Conservation (phyloP, 2,329 filamentous ascomycete genomes). For the Diaporthe helianthi region DNA sequence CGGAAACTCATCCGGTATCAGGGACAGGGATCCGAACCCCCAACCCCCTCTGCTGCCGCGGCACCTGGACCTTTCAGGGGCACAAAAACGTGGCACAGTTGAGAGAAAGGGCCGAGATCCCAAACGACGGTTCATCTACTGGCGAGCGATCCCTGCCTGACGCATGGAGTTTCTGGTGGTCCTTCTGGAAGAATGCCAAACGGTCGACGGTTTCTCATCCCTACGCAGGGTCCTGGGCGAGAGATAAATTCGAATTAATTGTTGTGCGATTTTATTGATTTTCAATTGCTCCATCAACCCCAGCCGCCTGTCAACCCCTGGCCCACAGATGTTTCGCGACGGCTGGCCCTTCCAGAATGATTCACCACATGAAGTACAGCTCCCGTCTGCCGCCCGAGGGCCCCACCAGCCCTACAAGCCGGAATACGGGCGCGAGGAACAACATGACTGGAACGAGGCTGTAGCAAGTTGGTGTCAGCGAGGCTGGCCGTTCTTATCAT, state of each 20-base stretch:
- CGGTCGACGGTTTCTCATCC: slow-evolving; percentile 14
- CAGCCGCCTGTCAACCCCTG: neutral
- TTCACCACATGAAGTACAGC: neutral
- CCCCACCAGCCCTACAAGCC: neutral
- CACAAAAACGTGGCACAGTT: slow-evolving; percentile 22
- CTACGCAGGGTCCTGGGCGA: neutral
- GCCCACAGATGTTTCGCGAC: neutral
- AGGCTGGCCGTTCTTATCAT: neutral
- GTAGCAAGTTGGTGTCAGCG: neutral
- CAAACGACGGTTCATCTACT: slow-evolving; percentile 27
- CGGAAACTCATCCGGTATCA: slow-evolving; percentile 31
- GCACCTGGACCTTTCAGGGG: slow-evolving; percentile 16
- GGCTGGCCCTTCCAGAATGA: neutral
- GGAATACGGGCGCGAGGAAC: neutral
- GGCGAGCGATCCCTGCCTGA: slow-evolving; percentile 21
- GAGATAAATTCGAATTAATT: slow-evolving; percentile 26
- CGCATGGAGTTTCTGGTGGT: slow-evolving; percentile 13
- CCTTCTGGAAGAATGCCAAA: slow-evolving; percentile 29
- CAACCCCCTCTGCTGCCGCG: neutral
- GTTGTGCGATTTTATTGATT: slow-evolving; percentile 20
- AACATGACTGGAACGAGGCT: slow-evolving; percentile 7
- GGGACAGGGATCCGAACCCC: slow-evolving; percentile 18
- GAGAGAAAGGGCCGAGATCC: slow-evolving; percentile 26
- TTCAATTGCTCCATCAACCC: neutral
- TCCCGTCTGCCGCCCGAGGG: neutral